These are phyloP conservation scores for Schwanniomyces vanrijiae DNA, from an alignment of 805 yeast species.

Conservation along the genomic window DNA sequence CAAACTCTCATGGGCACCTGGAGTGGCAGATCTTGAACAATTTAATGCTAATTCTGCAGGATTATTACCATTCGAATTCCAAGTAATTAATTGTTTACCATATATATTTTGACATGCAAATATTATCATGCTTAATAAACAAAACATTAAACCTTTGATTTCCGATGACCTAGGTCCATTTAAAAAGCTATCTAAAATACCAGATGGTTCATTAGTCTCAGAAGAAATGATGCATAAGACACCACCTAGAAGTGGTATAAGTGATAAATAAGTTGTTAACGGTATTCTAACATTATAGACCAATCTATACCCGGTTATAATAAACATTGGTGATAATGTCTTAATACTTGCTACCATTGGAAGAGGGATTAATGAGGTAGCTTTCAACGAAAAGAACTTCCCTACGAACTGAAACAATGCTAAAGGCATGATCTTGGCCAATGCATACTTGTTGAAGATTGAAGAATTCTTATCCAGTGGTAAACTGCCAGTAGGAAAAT, in stretches of 20 bases:
- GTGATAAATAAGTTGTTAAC: conserved; percentile 48
- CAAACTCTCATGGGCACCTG: conserved; percentile 3
- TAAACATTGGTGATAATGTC: conserved; percentile 63
- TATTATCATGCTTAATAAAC: conserved; percentile 65
- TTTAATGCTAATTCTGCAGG: conserved; percentile 29
- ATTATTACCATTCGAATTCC: conserved; percentile 37
- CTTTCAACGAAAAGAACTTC: conserved; percentile 59
- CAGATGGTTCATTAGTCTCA: conserved; percentile 1
- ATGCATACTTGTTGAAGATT: conserved; percentile 25
- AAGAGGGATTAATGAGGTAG: conserved; percentile 64
- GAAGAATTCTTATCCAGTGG: conserved; percentile 36
- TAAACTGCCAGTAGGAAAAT: conserved; percentile 57
- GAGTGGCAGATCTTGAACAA: conserved; percentile 16
- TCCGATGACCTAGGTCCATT: conserved; percentile 26
- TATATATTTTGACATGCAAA: conserved; percentile 87
- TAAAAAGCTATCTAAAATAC: conserved; percentile 8
- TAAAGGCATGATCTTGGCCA: conserved; percentile 56
- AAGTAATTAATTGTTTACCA: conserved; percentile 73
- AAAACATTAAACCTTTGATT: conserved; percentile 64
- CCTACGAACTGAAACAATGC: conserved; percentile 68
- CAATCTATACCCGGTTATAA: conserved; percentile 55
- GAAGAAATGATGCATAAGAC: conserved; percentile 49
- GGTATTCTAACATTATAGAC: conserved; percentile 53
- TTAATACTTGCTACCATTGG: conserved; percentile 73
- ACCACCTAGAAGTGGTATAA: conserved; percentile 53